Conservation (phyloP, 2,329 filamentous ascomycete species). For the Grosmannia serpens region DNA sequence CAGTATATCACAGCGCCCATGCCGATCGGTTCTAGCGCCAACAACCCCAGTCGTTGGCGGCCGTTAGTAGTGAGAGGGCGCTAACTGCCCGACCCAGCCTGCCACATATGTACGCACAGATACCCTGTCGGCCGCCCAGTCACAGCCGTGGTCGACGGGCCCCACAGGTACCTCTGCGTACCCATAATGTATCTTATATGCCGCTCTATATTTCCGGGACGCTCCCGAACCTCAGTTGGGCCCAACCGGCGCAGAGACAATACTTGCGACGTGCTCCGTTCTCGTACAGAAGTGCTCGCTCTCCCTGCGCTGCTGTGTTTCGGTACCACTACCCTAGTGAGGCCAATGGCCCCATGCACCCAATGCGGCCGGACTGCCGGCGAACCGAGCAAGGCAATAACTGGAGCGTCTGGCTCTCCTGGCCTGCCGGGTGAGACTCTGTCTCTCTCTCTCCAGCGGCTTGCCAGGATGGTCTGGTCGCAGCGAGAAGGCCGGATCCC, state of each 20-base stretch:
- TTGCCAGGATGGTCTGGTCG: too few relatives aligned
- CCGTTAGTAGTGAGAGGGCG: not conserved
- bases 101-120: not conserved
- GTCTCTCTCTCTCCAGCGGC: not conserved
- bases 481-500: too few relatives aligned
- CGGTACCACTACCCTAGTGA: not conserved
- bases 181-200: not conserved
- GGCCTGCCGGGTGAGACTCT: too few relatives aligned
- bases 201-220: not conserved
- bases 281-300: not conserved
- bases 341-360: not conserved
- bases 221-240: not conserved
- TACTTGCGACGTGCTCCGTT: too few relatives aligned
- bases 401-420: not conserved
- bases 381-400: not conserved
- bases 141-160: not conserved
- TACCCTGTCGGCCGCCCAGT: not conserved
- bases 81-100: not conserved
- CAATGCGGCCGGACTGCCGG: not conserved
- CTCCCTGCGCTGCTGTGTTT: not conserved
- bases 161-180: too few relatives aligned
- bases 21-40: not conserved
- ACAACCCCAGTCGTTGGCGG: not conserved
- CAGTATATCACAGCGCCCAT: not conserved
- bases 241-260: not conserved